Evolutionary conservation across 371 early-diverging fungal species (phyloP).

Genomic region (Mortierella sp.): DNA sequence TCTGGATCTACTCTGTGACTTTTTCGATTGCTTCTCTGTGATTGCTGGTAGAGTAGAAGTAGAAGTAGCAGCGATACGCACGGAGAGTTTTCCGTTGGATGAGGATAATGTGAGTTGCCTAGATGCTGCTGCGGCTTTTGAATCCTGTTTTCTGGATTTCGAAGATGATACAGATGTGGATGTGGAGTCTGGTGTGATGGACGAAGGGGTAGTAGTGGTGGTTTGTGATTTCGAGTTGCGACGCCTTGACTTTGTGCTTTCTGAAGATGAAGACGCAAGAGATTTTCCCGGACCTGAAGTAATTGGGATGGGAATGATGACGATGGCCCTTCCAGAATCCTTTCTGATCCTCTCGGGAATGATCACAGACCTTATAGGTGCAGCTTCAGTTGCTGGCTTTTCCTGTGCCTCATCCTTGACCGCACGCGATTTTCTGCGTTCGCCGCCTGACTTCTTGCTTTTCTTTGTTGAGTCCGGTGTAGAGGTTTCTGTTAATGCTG

Average conservation of each 20-base stretch:
- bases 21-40: conserved; percentile 24
- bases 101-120: conserved; percentile 24
- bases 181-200: background rate
- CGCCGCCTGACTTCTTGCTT: conserved; percentile 17
- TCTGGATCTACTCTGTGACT: conserved; percentile 13
- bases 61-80: conserved; percentile 10
- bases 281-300: background rate
- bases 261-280: conserved; percentile 1
- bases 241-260: conserved; percentile 14
- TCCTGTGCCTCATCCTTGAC: background rate
- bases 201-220: background rate
- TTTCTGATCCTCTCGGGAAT: conserved; percentile 19
- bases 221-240: conserved; percentile 17
- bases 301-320: conserved; percentile 44
- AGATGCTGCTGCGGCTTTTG: background rate
- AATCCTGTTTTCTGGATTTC: conserved; percentile 22
- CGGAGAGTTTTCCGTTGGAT: conserved; percentile 37
- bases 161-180: conserved; percentile 1
- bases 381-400: background rate
- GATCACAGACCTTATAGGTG: conserved; percentile 17
- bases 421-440: conserved; percentile 17
- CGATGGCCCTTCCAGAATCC: conserved; percentile 27
- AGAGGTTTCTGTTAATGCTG: conserved; percentile 2
- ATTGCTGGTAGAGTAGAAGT: background rate
- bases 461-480: conserved; percentile 18